Evolutionary conservation across 345 rosid genomes (phyloP).

Genomic region (Pugionium dolabratum): DNA sequence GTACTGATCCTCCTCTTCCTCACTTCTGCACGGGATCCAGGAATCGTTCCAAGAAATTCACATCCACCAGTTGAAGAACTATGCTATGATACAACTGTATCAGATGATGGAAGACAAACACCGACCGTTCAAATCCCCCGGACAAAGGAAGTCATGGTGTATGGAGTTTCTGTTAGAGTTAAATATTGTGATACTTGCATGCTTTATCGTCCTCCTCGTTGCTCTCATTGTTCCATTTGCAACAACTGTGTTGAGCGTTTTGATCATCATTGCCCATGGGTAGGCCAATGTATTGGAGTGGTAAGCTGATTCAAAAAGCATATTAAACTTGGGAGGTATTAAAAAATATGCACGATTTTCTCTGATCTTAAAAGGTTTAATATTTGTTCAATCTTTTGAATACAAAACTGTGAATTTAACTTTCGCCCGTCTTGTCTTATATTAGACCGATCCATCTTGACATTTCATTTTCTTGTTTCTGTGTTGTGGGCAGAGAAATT

Average conservation of each 20-base stretch:
- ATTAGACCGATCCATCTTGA: background rate
- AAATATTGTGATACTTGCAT: slow-evolving; percentile 98
- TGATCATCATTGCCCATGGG: slow-evolving; percentile 99
- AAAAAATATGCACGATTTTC: background rate
- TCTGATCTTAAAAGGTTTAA: background rate
- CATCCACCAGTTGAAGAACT: slow-evolving; percentile 97
- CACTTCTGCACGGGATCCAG: slow-evolving; percentile 94
- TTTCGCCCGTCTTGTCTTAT: slow-evolving; percentile 11
- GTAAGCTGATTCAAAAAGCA: slow-evolving; percentile 48
- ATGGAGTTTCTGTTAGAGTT: slow-evolving; percentile 77
- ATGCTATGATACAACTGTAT: slow-evolving; percentile 55
- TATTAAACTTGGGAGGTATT: background rate
- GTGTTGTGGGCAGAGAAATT: slow-evolving; percentile 77
- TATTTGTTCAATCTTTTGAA: background rate
- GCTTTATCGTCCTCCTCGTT: slow-evolving; percentile 98
- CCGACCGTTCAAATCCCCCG: slow-evolving; percentile 87
- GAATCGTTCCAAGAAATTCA: slow-evolving; percentile 79
- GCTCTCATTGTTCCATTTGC: slow-evolving; percentile 64
- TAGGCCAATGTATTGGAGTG: slow-evolving; percentile 97
- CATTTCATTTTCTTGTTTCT: slow-evolving; percentile 32
- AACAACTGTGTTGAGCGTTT: slow-evolving; percentile 77
- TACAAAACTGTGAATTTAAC: background rate
- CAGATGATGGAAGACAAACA: slow-evolving; percentile 80
- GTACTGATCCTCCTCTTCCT: slow-evolving; percentile 79
- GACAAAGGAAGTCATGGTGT: slow-evolving; percentile 77